Conservation (phyloP, 768 basidiomycete species). For the Sutorius australiensis region DNA sequence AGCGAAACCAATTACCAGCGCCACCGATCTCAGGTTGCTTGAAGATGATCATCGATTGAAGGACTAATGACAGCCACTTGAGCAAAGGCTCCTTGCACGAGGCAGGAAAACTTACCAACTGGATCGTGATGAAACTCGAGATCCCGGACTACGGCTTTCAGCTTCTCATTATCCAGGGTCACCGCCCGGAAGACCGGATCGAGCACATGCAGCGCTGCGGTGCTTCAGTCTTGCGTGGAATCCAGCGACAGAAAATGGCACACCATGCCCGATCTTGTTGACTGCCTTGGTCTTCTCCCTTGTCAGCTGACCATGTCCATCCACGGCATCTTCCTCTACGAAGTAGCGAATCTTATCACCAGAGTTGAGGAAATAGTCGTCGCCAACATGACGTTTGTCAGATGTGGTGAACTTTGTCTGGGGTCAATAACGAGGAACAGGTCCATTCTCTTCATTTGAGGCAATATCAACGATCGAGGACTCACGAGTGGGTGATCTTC, state of each 20-base stretch:
- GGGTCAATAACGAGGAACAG: not conserved
- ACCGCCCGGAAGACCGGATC: conserved; percentile 78
- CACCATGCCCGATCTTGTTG: conserved; percentile 95
- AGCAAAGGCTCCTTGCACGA: not conserved
- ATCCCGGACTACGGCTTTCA: conserved; percentile 69
- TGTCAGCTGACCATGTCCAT: conserved; percentile 62
- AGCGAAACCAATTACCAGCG: conserved; percentile 53
- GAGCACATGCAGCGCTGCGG: conserved; percentile 74
- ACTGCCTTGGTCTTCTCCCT: conserved; percentile 73
- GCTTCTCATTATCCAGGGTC: conserved; percentile 73
- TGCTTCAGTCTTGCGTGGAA: conserved; percentile 1
- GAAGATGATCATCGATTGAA: conserved; percentile 94
- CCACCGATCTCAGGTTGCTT: conserved; percentile 94
- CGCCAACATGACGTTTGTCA: conserved; percentile 75
- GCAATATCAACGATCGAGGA: not conserved
- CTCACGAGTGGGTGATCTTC: conserved; percentile 78
- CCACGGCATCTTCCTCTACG: conserved; percentile 85
- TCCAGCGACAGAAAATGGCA: not conserved
- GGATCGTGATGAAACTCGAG: conserved; percentile 84
- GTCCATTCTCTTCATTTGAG: not conserved
- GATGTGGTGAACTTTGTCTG: conserved; percentile 88
- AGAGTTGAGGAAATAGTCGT: conserved; percentile 88
- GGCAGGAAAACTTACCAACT: conserved; percentile 48
- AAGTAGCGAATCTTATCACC: conserved; percentile 97
- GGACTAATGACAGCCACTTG: conserved; percentile 41